A percentile compares a stretch with the other conserved stretches of the same genome.
These are phyloP conservation scores for Leccinum variicolor DNA, from an alignment of 768 basidiomycete species.

Conservation along the genomic window DNA sequence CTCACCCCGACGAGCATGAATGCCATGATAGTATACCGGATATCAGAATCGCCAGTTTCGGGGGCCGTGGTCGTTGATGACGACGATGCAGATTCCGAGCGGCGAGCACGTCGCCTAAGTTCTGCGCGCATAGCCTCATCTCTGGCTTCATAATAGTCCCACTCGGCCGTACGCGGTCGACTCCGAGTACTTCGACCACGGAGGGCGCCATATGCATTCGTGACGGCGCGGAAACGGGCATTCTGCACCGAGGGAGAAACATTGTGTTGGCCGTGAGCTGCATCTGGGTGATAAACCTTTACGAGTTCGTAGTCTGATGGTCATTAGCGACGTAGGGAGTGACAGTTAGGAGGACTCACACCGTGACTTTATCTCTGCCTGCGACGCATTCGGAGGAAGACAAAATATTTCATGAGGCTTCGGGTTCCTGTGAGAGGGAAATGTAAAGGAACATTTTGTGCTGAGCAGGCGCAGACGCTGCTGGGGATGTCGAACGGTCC, in stretches of 20 bases:
- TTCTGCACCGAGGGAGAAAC: slow-evolving; percentile 47
- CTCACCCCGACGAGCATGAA: slow-evolving; percentile 17
- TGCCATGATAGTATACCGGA: slow-evolving; percentile 13
- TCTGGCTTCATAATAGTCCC: slow-evolving; percentile 3
- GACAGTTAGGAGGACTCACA: slow-evolving; percentile 41
- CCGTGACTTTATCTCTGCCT: slow-evolving; percentile 60
- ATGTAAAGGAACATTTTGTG: slow-evolving; percentile 37
- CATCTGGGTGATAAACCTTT: slow-evolving; percentile 70
- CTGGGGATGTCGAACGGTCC: neutral
- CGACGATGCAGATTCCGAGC: slow-evolving; percentile 10
- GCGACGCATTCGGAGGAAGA: slow-evolving; percentile 50
- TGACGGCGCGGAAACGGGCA: slow-evolving; percentile 61
- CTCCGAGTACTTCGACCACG: slow-evolving; percentile 2
- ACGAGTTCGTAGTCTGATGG: slow-evolving; percentile 70
- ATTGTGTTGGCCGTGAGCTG: slow-evolving; percentile 36
- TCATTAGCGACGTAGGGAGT: neutral
- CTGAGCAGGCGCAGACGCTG: slow-evolving; percentile 5
- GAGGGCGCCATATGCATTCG: slow-evolving; percentile 56
- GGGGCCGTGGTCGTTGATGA: slow-evolving; percentile 20
- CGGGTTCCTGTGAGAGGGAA: slow-evolving; percentile 50
- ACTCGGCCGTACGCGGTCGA: neutral
- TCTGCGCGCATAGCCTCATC: slow-evolving; percentile 50
- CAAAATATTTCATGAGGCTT: slow-evolving; percentile 76
- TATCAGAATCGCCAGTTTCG: neutral
- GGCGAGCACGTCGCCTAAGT: slow-evolving; percentile 44